Percentiles rank a stretch among this genome's conserved stretches.
phyloP scores from a whole-genome alignment of 1,284 basidiomycete species.

The Bothia castanella region DNA sequence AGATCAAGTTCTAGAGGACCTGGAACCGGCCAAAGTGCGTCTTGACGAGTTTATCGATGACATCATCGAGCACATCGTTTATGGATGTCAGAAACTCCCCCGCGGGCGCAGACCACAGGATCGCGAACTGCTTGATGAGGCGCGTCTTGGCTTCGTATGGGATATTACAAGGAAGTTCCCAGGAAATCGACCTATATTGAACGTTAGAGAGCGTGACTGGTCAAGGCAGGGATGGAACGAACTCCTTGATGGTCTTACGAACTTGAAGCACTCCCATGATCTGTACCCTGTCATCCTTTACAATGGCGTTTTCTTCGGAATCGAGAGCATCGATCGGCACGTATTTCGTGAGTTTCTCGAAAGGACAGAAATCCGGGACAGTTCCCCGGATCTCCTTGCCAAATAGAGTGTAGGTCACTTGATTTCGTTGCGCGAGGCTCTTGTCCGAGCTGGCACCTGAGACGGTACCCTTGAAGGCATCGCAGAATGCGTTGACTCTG shows the following conservation, averaged over 20 bases:
- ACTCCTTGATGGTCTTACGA: constrained; percentile 33
- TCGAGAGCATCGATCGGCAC: constrained; percentile 13
- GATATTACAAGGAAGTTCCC: constrained; percentile 51
- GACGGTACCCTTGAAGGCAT: constrained; percentile 36
- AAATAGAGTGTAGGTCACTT: constrained; percentile 33
- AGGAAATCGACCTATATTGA: constrained; percentile 43
- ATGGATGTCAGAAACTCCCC: constrained; percentile 40
- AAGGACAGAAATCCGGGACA: constrained; percentile 41
- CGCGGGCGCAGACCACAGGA: constrained; percentile 41
- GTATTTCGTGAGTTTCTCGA: constrained; percentile 10
- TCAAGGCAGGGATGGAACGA: neutral
- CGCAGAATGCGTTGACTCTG: constrained; percentile 45
- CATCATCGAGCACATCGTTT: constrained; percentile 20
- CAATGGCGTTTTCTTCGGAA: neutral
- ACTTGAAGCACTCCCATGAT: constrained; percentile 32
- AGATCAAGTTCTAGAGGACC: constrained; percentile 27
- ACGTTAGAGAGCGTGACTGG: neutral
- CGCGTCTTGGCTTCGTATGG: constrained; percentile 49
- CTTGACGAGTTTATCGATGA: constrained; percentile 20
- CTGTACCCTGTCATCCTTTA: constrained; percentile 2
- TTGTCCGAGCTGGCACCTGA: constrained; percentile 35
- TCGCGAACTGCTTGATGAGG: no score
- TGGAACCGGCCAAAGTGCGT: constrained; percentile 36
- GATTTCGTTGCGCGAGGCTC: constrained; percentile 37
- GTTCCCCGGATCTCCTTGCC: constrained; percentile 38